phyloP scores from a whole-genome alignment of 2,329 filamentous ascomycete species.

The Fusarium sp. region DNA sequence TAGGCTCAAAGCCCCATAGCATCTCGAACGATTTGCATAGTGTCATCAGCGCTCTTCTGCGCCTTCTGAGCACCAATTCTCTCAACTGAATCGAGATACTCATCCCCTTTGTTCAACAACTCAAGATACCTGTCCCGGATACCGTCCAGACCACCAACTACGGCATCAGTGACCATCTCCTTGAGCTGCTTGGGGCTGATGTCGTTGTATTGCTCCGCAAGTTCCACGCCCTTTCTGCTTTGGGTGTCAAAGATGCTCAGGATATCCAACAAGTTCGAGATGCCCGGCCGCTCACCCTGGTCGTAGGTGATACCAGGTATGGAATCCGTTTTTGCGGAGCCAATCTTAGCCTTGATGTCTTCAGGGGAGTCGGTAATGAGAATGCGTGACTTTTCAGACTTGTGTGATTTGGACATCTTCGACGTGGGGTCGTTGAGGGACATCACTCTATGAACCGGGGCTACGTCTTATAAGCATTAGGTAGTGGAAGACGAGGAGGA shows the following conservation, averaged over 20 bases:
- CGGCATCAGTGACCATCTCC: constrained; percentile 66
- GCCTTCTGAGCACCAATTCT: constrained; percentile 70
- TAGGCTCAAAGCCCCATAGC: constrained; percentile 60
- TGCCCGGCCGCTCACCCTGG: constrained; percentile 74
- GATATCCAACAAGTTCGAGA: constrained; percentile 87
- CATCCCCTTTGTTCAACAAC: constrained; percentile 60
- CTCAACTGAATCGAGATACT: constrained; percentile 67
- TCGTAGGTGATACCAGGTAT: constrained; percentile 76
- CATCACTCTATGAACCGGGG: constrained; percentile 88
- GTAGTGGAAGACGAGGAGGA: neutral
- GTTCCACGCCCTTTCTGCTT: constrained; percentile 52
- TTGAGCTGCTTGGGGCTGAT: constrained; percentile 55
- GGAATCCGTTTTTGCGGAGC: constrained; percentile 80
- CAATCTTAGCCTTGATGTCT: constrained; percentile 76
- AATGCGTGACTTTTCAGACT: constrained; percentile 78
- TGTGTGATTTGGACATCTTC: constrained; percentile 96
- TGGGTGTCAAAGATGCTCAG: constrained; percentile 73
- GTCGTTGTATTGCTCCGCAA: constrained; percentile 54
- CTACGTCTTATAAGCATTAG: constrained; percentile 52
- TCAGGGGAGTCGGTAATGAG: constrained; percentile 78
- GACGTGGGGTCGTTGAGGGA: constrained; percentile 79
- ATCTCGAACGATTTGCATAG: constrained; percentile 64
- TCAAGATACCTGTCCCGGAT: constrained; percentile 68
- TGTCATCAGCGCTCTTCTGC: constrained; percentile 67
- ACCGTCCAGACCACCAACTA: constrained; percentile 63